Percentiles rank a stretch among this genome's conserved stretches.
Evolutionary conservation across 2,329 filamentous ascomycete genomes (phyloP).

Genomic region (Fusarium brevicatenulatum): DNA sequence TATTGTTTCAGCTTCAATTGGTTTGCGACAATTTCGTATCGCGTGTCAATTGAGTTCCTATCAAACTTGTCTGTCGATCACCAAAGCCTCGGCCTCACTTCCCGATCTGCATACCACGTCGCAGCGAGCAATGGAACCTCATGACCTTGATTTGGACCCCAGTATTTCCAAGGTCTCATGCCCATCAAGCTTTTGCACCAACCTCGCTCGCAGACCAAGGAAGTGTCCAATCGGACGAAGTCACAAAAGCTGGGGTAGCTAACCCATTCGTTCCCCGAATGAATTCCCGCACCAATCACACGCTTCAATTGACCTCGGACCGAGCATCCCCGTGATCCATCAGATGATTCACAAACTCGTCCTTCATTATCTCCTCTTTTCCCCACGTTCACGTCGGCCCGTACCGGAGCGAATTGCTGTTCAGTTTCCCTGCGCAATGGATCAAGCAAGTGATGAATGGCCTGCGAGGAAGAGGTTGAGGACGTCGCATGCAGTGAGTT

Average conservation of each 20-base stretch:
- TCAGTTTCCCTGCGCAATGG: conserved; percentile 34
- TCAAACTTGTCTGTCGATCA: not conserved
- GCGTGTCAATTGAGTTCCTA: not conserved
- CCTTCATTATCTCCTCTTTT: conserved; percentile 27
- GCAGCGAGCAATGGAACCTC: not conserved
- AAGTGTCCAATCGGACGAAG: conserved; percentile 10
- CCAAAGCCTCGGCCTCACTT: not conserved
- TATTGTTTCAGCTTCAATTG: not conserved
- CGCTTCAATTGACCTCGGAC: conserved; percentile 13
- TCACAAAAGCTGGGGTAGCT: conserved; percentile 15
- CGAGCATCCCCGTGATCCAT: conserved; percentile 21
- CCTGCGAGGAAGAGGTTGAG: conserved; percentile 53
- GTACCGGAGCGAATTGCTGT: conserved; percentile 44
- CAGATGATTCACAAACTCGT: conserved; percentile 14
- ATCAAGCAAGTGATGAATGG: conserved; percentile 45
- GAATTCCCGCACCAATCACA: conserved; percentile 32
- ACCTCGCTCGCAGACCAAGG: not conserved
- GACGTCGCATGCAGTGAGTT: conserved; percentile 55
- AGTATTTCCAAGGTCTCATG: conserved; percentile 14
- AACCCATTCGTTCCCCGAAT: not conserved
- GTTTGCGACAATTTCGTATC: not conserved
- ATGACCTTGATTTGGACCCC: not conserved
- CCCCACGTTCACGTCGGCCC: conserved; percentile 46
- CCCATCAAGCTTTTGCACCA: conserved; percentile 26
- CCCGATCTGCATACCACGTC: not conserved